Percentiles rank a stretch among this genome's conserved stretches.
phyloP scores from a whole-genome alignment of 352 stramenopile species.

The Pythium aristosporum region DNA sequence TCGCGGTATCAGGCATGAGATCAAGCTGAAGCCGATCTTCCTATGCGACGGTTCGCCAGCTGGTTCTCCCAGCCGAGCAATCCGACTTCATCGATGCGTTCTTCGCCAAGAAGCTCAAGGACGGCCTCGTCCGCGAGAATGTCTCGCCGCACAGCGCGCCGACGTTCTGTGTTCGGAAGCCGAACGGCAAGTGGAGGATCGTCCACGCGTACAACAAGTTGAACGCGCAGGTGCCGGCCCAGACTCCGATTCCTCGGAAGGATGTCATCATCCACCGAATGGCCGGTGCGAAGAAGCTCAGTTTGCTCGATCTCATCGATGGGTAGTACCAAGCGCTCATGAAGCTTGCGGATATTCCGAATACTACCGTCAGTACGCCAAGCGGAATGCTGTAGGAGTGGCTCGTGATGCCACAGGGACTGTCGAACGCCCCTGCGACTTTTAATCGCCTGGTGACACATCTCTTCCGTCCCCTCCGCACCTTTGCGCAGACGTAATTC shows the following conservation, averaged over 20 bases:
- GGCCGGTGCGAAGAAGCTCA: neutral
- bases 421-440: slow-evolving; percentile 30
- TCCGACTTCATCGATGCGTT: slow-evolving; percentile 25
- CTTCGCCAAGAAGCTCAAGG: slow-evolving; percentile 22
- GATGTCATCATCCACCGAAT: slow-evolving; percentile 13
- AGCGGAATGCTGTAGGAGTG: slow-evolving; percentile 31
- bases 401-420: slow-evolving; percentile 27
- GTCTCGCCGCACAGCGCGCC: slow-evolving; percentile 22
- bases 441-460: slow-evolving; percentile 38
- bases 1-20: slow-evolving; percentile 25
- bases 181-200: slow-evolving; percentile 23
- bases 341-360: neutral
- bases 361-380: slow-evolving; percentile 19
- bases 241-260: neutral
- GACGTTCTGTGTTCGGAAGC: slow-evolving; percentile 32
- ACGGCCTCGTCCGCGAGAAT: slow-evolving; percentile 20
- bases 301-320: neutral
- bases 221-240: neutral
- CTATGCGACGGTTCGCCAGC: slow-evolving; percentile 22
- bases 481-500: slow-evolving; percentile 32
- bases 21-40: slow-evolving; percentile 16
- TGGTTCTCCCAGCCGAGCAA: slow-evolving; percentile 21
- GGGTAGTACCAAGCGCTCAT: neutral
- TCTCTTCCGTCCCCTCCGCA: slow-evolving; percentile 21
- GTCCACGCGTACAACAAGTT: slow-evolving; percentile 2